Percentiles rank a stretch among this genome's conserved stretches.
Conservation (phyloP, 2,329 filamentous ascomycete genomes). For the Orbilia oligospora region DNA sequence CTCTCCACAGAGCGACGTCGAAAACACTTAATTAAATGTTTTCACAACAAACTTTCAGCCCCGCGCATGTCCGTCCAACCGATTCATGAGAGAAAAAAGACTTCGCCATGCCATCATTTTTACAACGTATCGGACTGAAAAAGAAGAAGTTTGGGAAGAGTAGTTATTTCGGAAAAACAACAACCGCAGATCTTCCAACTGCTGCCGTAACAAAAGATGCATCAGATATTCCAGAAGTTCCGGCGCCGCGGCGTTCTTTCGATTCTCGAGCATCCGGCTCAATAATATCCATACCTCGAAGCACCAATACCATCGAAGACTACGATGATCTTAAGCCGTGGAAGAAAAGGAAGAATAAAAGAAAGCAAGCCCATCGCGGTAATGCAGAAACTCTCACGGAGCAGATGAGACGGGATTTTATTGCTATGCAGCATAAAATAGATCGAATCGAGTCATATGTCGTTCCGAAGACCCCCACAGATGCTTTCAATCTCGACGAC, state of each 20-base stretch:
- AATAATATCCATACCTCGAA: conserved; percentile 10
- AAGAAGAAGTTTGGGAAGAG: not conserved
- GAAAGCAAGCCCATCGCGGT: not conserved
- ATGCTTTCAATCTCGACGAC: not conserved
- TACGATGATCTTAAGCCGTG: conserved; percentile 12
- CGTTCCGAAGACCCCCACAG: not conserved
- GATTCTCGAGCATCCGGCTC: conserved; percentile 16
- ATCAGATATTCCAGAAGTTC: not conserved
- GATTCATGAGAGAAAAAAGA: no score
- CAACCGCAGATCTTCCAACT: not conserved
- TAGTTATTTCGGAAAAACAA: conserved; percentile 1
- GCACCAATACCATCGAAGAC: not conserved
- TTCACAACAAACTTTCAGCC: conserved; percentile 15
- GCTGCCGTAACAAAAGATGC: not conserved
- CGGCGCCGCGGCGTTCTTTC: not conserved
- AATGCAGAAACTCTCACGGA: conserved; percentile 5
- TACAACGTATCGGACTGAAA: not conserved
- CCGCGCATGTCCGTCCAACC: not conserved
- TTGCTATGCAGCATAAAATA: conserved; percentile 1
- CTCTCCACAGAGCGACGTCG: not conserved
- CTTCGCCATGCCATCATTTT: not conserved
- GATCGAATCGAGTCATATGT: conserved; percentile 16
- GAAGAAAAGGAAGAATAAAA: conserved; percentile 13
- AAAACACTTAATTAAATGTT: conserved; percentile 18
- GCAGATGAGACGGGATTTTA: conserved; percentile 11